phyloP scores from a whole-genome alignment of 1,284 basidiomycete species.

The Moesziomyces antarcticus region DNA sequence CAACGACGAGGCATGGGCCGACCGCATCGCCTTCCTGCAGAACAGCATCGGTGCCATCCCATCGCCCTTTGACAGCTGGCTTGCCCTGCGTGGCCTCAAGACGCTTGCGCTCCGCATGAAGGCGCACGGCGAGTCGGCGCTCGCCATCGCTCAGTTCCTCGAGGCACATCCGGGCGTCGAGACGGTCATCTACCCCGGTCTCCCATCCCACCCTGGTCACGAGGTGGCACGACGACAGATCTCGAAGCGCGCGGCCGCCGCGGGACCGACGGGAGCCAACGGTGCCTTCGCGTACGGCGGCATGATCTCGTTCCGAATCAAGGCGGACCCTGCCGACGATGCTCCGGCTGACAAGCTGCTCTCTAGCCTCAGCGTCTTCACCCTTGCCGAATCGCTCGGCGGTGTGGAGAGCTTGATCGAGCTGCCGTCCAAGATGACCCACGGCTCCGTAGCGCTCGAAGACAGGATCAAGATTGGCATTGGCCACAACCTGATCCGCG shows the following conservation, averaged over 20 bases:
- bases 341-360: constrained; percentile 78
- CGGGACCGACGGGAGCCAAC: constrained; percentile 10
- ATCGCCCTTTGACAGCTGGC: constrained; percentile 88
- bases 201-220: constrained; percentile 58
- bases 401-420: constrained; percentile 92
- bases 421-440: constrained; percentile 70
- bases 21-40: constrained; percentile 79
- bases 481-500: constrained; percentile 80
- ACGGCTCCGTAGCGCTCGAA: constrained; percentile 78
- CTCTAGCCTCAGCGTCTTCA: constrained; percentile 77
- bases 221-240: constrained; percentile 54
- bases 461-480: constrained; percentile 71
- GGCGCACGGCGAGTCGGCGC: constrained; percentile 84
- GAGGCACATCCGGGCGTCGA: constrained; percentile 73
- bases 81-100: constrained; percentile 90
- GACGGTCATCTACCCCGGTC: constrained; percentile 86
- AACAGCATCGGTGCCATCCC: constrained; percentile 90
- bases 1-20: constrained; percentile 53
- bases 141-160: constrained; percentile 79
- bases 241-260: constrained; percentile 50
- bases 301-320: constrained; percentile 70
- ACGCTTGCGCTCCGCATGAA: constrained; percentile 77
- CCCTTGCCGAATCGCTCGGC: constrained; percentile 88
- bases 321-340: constrained; percentile 49
- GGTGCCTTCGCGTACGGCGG: constrained; percentile 67